Evolutionary conservation across 495 filamentous ascomycete genomes (phyloP).

Genomic region (Trichocladium uniseriatum): DNA sequence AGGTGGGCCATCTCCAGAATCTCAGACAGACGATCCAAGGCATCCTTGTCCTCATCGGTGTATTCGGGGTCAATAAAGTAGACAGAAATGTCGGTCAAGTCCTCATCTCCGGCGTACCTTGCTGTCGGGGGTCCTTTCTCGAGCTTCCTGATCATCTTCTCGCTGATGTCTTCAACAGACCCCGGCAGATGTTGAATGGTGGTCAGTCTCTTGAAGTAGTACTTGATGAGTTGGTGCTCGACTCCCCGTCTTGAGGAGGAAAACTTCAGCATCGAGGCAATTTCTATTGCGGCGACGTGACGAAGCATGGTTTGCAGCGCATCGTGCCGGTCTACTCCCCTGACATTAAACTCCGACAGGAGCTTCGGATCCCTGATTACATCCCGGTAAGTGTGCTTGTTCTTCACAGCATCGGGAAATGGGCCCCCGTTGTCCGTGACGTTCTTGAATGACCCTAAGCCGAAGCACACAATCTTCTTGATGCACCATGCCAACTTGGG

Average conservation of each 20-base stretch:
- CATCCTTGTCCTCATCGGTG: background rate
- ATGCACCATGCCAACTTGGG: conserved; percentile 8
- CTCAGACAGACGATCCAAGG: background rate
- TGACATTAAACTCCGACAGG: background rate
- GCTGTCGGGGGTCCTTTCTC: background rate
- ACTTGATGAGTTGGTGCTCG: background rate
- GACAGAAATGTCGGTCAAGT: conserved; percentile 1
- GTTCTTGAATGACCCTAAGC: conserved; percentile 8
- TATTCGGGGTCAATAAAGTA: background rate
- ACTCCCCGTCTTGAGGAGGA: background rate
- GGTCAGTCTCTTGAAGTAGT: background rate
- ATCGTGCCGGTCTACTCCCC: background rate
- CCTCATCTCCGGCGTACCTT: background rate
- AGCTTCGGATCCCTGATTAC: background rate
- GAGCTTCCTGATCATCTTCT: background rate
- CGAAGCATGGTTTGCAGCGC: conserved; percentile 11
- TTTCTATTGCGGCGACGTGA: conserved; percentile 7
- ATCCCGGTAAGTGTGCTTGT: background rate
- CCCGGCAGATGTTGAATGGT: background rate
- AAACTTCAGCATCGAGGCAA: background rate
- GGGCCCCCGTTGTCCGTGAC: background rate
- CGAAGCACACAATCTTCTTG: conserved; percentile 10
- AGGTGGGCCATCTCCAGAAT: background rate
- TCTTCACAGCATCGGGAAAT: background rate
- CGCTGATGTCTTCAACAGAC: background rate